Evolutionary conservation across 1,139 yeast genomes (phyloP), one percentile per base, ranked within the genome.

Genomic region (Nakaseomyces kungkrabaensis): DNA sequence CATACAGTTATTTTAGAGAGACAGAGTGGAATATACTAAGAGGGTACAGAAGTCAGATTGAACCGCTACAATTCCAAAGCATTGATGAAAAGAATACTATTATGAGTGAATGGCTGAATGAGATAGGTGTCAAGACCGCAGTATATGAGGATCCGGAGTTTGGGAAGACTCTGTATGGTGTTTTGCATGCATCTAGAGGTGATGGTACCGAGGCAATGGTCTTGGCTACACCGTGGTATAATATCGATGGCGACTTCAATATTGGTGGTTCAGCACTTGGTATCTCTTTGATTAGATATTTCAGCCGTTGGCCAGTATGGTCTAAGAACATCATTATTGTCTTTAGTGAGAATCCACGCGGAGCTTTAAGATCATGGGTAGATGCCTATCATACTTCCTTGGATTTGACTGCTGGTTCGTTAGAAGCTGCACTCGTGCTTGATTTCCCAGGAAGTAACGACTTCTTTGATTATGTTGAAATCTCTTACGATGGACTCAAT

Each of bases 121-220:
- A 80, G 48, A 74, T 83, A 55, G 97, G 97, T 1, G 76, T 83
- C 58, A 82, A 82, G 62, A 77, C 94, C 0, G 73, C 84, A 8
- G 68, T 67, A 4, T 79, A 76, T 51, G 60, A 66, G 29, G 71
- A 75, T 54, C 71, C 71, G 48, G 57, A 53, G 8, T 62, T 66
- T 31, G 77, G 79, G 11, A 71, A 72, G 27, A 83, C 88, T 17
- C 72, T 88, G 38, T 92, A 90, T 63, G 96, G 89, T 0, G 78
- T 90, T 13, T 75, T 87, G 69, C 96, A 88, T 63, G 95, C 96
- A 0, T 95, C 97, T 2, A 72, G 96, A 56, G 97, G 97, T 26
- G 97, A 92, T 60, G 95, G 92, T 54, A 89, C 97, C 1, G 98
- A 94, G 65, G 89, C 97, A 0, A 85, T 94, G 80, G 95, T 90